Evolutionary conservation across 495 filamentous ascomycete species (phyloP).

Genomic region (Corynascus novoguineensis): DNA sequence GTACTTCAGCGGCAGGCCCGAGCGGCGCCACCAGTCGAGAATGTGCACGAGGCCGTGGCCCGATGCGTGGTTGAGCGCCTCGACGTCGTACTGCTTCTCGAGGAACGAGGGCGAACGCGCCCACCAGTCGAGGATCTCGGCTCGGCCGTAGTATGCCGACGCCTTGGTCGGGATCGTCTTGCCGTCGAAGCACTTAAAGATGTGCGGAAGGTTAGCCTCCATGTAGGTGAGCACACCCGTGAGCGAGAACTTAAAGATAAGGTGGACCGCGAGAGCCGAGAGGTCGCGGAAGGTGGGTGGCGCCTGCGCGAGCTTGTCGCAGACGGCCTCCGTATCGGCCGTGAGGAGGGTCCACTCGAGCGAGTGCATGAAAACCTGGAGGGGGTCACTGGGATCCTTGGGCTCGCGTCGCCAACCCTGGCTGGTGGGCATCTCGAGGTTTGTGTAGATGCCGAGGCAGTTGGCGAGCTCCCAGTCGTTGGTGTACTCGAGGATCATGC

Average conservation of each 20-base stretch:
- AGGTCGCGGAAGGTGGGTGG: constrained; percentile 65
- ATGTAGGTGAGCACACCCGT: constrained; percentile 73
- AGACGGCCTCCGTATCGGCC: constrained; percentile 59
- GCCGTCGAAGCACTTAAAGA: constrained; percentile 78
- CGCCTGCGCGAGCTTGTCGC: constrained; percentile 58
- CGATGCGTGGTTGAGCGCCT: constrained; percentile 82
- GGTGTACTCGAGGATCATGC: constrained; percentile 74
- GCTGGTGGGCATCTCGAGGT: constrained; percentile 62
- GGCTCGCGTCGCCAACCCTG: constrained; percentile 51
- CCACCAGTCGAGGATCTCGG: constrained; percentile 84
- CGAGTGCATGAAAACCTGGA: constrained; percentile 51
- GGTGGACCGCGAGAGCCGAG: constrained; percentile 73
- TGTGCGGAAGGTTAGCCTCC: constrained; percentile 66
- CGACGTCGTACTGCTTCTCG: constrained; percentile 65
- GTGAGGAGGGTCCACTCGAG: constrained; percentile 80
- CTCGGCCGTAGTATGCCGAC: constrained; percentile 77
- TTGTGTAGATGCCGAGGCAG: constrained; percentile 73
- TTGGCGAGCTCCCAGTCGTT: constrained; percentile 86
- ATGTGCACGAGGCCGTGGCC: constrained; percentile 76
- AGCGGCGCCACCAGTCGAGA: constrained; percentile 85
- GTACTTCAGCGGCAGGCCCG: constrained; percentile 74
- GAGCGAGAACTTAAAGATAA: constrained; percentile 85
- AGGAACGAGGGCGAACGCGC: constrained; percentile 62
- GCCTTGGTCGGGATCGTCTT: constrained; percentile 79
- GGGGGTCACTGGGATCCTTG: constrained; percentile 37